These are phyloP conservation scores for Astrothelium subdiscretum DNA, from an alignment of 495 filamentous ascomycete species.

Conservation along the genomic window DNA sequence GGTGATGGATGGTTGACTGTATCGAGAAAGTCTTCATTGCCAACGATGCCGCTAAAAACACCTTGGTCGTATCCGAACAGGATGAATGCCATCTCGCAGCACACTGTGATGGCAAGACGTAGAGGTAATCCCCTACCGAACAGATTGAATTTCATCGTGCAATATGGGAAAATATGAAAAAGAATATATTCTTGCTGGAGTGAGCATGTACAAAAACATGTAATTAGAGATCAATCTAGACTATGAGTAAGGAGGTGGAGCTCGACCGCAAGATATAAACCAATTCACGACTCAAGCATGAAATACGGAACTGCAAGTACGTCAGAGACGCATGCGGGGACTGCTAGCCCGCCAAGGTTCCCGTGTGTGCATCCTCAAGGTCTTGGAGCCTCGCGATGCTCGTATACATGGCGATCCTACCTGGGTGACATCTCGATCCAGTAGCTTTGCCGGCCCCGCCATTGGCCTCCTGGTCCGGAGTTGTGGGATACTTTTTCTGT, in stretches of 20 bases:
- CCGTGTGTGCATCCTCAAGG: neutral
- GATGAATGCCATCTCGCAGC: slow-evolving; percentile 27
- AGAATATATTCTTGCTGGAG: neutral
- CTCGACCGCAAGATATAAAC: neutral
- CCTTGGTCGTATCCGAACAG: slow-evolving; percentile 44
- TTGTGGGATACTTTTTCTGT: no score
- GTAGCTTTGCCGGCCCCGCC: neutral
- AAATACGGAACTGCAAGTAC: neutral
- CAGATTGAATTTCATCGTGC: neutral
- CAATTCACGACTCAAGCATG: neutral
- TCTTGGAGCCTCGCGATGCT: neutral
- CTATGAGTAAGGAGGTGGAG: no score
- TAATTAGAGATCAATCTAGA: neutral
- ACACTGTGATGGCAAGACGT: slow-evolving; percentile 21
- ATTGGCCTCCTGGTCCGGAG: slow-evolving; percentile 20
- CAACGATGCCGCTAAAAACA: slow-evolving; percentile 39
- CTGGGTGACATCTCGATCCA: slow-evolving; percentile 4
- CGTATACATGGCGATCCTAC: no score
- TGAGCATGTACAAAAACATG: neutral
- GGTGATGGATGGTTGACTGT: slow-evolving; percentile 18
- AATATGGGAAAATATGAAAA: neutral
- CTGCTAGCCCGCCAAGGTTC: neutral
- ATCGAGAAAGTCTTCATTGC: slow-evolving; percentile 37
- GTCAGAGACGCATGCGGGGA: neutral
- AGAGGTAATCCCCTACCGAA: slow-evolving; percentile 20